phyloP scores from a whole-genome alignment of 108 stramenopile species.

The Pseudonitzschia multiseries region DNA sequence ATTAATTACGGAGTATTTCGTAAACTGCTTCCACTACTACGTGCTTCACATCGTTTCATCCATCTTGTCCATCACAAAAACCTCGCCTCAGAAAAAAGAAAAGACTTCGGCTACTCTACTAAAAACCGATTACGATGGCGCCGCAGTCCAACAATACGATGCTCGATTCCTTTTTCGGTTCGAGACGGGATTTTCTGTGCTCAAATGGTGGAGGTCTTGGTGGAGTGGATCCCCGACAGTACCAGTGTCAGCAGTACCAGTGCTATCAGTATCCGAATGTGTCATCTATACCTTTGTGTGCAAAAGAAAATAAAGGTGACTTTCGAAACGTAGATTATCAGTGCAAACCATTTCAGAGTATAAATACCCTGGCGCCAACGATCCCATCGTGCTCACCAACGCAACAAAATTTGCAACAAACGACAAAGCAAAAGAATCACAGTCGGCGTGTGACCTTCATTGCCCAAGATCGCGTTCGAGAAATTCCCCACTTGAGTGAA shows the following conservation, averaged over 20 bases:
- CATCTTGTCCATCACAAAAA: background rate
- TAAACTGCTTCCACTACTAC: background rate
- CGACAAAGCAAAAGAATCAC: slow-evolving; percentile 3
- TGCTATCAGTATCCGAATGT: background rate
- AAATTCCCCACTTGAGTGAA: slow-evolving; percentile 5
- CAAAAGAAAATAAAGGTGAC: background rate
- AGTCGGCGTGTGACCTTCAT: slow-evolving; percentile 6
- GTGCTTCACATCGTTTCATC: background rate
- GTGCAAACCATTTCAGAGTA: background rate
- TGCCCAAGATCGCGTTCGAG: background rate
- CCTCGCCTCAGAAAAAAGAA: background rate
- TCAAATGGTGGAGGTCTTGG: background rate
- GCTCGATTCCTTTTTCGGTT: slow-evolving; percentile 8
- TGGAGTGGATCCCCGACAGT: slow-evolving; percentile 1
- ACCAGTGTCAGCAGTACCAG: background rate
- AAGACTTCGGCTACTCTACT: background rate
- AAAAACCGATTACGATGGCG: background rate
- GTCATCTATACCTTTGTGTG: background rate
- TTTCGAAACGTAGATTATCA: background rate
- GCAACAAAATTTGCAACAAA: background rate
- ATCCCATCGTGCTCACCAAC: slow-evolving; percentile 4
- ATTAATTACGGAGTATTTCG: background rate
- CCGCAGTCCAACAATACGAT: slow-evolving; percentile 5
- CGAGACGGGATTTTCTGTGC: slow-evolving; percentile 2
- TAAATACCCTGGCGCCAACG: background rate